phyloP scores from a whole-genome alignment of 1,284 basidiomycete genomes.

The Pterulicium gracile region DNA sequence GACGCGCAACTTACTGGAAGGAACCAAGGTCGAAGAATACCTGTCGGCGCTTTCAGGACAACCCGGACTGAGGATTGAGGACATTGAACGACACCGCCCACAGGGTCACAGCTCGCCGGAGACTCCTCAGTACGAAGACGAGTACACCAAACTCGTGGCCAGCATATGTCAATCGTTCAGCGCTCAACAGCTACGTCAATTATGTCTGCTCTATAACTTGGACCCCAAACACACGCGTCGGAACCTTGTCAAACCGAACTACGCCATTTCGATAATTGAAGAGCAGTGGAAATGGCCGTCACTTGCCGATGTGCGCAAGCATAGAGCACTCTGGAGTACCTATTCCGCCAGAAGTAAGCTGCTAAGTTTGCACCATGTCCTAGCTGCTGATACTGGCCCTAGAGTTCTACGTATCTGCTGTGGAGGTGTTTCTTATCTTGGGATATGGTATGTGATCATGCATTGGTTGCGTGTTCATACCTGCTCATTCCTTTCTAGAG shows the following conservation, averaged over 20 bases:
- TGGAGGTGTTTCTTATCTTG: not conserved
- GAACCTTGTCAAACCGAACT: not conserved
- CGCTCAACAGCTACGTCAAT: not conserved
- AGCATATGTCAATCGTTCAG: not conserved
- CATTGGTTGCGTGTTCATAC: not conserved
- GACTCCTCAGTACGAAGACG: not conserved
- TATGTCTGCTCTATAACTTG: not conserved
- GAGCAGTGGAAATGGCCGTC: conserved; percentile 1
- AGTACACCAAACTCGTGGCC: not conserved
- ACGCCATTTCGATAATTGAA: not conserved
- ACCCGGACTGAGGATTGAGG: not conserved
- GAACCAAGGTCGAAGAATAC: not conserved
- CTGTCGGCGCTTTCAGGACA: not conserved
- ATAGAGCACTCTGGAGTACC: conserved; percentile 1
- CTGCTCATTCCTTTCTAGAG: not conserved
- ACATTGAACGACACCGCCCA: not conserved
- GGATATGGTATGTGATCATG: not conserved
- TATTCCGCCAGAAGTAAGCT: not conserved
- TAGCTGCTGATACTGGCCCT: not conserved
- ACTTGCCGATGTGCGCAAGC: not conserved
- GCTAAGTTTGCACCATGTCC: too few relatives aligned
- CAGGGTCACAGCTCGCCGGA: not conserved
- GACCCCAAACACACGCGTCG: not conserved
- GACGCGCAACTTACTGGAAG: conserved; percentile 1
- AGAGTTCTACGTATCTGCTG: not conserved